Percentiles rank a stretch among this genome's conserved stretches.
Evolutionary conservation across 805 yeast species (phyloP).

Genomic region (Saccharomycopsis microspora): DNA sequence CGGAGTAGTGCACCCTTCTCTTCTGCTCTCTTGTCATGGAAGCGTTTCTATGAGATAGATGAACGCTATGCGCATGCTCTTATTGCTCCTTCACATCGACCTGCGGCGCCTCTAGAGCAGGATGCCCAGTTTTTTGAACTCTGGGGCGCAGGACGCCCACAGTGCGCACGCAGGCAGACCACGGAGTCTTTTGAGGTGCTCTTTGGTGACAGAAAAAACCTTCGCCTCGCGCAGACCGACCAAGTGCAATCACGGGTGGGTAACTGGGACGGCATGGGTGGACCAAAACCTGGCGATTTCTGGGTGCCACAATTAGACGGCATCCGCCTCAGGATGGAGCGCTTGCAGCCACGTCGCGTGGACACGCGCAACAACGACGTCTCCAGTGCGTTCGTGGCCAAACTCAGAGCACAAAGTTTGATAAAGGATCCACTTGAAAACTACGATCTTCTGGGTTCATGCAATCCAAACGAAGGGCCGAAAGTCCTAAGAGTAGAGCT

Average conservation of each 20-base stretch:
- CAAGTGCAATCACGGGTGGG: not conserved
- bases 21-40: constrained; percentile 30
- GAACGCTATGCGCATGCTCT: constrained; percentile 28
- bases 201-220: constrained; percentile 17
- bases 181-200: constrained; percentile 22
- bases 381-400: constrained; percentile 17
- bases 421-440: not conserved
- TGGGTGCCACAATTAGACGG: constrained; percentile 31
- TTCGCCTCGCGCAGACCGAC: constrained; percentile 8
- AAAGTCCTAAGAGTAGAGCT: constrained; percentile 11
- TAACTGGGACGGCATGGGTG: not conserved
- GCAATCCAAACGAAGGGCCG: not conserved
- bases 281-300: constrained; percentile 10
- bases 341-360: constrained; percentile 26
- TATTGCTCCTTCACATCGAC: constrained; percentile 5
- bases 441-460: constrained; percentile 1
- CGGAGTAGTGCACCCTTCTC: constrained; percentile 13
- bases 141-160: constrained; percentile 19
- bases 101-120: constrained; percentile 20
- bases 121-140: constrained; percentile 22
- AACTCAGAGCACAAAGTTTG: not conserved
- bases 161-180: constrained; percentile 18
- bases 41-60: constrained; percentile 35
- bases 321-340: constrained; percentile 36
- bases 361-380: constrained; percentile 30